These are phyloP conservation scores for Lentinula guzmanii DNA, from an alignment of 768 basidiomycete genomes.

Conservation along the genomic window DNA sequence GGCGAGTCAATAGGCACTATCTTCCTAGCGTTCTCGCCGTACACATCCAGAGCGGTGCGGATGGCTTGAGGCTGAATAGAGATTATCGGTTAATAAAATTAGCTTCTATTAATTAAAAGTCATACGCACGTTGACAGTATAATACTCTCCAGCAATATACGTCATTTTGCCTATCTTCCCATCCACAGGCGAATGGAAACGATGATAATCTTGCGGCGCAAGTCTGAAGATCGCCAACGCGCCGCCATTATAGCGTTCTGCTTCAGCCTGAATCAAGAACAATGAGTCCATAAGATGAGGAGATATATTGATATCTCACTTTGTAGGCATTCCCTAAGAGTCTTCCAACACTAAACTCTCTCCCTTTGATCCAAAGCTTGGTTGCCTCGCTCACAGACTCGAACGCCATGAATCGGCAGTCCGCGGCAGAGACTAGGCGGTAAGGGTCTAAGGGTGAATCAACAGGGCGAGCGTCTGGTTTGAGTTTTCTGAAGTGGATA, in stretches of 20 bases:
- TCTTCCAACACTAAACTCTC: slow-evolving; percentile 79
- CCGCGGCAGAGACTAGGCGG: slow-evolving; percentile 83
- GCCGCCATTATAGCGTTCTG: slow-evolving; percentile 71
- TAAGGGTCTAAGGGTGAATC: slow-evolving; percentile 68
- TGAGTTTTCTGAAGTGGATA: slow-evolving; percentile 62
- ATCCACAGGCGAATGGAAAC: slow-evolving; percentile 86
- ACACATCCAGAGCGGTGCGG: slow-evolving; percentile 83
- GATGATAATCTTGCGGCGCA: slow-evolving; percentile 94
- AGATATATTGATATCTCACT: not conserved
- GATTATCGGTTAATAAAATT: not conserved
- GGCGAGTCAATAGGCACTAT: slow-evolving; percentile 89
- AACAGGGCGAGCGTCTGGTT: slow-evolving; percentile 71
- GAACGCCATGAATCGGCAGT: slow-evolving; percentile 96
- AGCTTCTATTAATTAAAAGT: not conserved
- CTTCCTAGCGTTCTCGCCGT: slow-evolving; percentile 91
- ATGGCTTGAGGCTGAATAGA: slow-evolving; percentile 82
- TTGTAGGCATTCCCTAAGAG: slow-evolving; percentile 74
- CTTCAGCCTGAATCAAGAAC: slow-evolving; percentile 39
- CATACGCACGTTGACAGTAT: slow-evolving; percentile 82
- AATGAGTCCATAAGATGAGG: not conserved
- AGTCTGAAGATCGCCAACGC: slow-evolving; percentile 86
- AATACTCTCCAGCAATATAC: slow-evolving; percentile 86
- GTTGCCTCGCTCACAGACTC: slow-evolving; percentile 83
- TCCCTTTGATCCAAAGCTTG: slow-evolving; percentile 92
- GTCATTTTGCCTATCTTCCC: slow-evolving; percentile 80